Evolutionary conservation across 179 eudicot genomes (phyloP), one percentile per base, ranked within the genome.

Genomic region (Beta lomatogona): DNA sequence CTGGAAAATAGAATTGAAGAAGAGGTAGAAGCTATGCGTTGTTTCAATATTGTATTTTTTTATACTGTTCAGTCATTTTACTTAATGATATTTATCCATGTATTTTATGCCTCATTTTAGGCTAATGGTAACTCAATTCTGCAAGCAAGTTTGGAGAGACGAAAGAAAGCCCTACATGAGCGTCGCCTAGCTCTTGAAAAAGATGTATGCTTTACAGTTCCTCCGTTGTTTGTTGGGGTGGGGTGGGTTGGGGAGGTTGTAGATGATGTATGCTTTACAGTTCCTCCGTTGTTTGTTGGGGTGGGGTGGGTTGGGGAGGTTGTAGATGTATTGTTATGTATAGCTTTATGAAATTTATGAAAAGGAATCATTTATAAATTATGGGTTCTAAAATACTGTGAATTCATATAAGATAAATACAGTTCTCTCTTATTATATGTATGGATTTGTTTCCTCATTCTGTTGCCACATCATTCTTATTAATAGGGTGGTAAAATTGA

Each of bases 151-250:
- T 80, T 94, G 82, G 89, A 86, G 87, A 87, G 67, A 55, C 90
- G 91, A 72, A 94, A 88, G 89, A 87, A 89, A 81, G 85, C 86
- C 80, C 87, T 94, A 83, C 88, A 83, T 52, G 93, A 91, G 63
- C 97, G 88, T 75, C 97, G 92, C 81, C 81, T 88, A 80, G 92
- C 89, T 83, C 98, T 96, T 83, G 93, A 94, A 89, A 88, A 86
- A 87, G 98, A 96, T 77, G 99, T 96, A 93, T 84, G 91, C 60
- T 48, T 60, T 59, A 31, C 46, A 48, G 13, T 31, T 72, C 44
- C 60, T 61, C 21, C 46, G 9, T 50, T 36, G 9, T 71, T 55
- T 64, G 61, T 61, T 69, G 61, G 11, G 31, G 14, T 9, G 25
- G 25, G 59, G 61, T n/a, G 78, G 19, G 46, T 46, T 0, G 61